Evolutionary conservation across 2,329 filamentous ascomycete genomes (phyloP).

Genomic region (Emericellopsis atlantica): DNA sequence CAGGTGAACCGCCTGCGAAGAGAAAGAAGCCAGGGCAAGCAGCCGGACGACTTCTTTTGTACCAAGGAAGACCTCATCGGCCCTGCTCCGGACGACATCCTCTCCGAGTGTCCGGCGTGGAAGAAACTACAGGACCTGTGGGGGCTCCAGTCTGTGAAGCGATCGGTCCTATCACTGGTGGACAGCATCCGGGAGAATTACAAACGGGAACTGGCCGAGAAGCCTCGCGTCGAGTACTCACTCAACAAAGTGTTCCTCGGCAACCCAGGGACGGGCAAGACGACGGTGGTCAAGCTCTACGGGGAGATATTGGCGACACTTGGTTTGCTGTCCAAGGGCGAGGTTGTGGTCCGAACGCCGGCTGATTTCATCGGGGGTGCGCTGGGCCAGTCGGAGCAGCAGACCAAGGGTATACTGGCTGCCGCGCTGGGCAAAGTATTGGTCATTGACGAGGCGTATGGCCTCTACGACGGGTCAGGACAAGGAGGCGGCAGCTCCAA

Average conservation of each 20-base stretch:
- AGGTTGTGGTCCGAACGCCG: slow-evolving; percentile 48
- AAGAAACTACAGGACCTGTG: slow-evolving; percentile 36
- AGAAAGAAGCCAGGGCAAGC: slow-evolving; percentile 7
- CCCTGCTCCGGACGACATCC: slow-evolving; percentile 32
- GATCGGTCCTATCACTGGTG: slow-evolving; percentile 32
- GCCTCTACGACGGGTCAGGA: background rate
- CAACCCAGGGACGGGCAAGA: slow-evolving; percentile 52
- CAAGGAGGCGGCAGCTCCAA: slow-evolving; percentile 21
- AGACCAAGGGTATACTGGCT: slow-evolving; percentile 43
- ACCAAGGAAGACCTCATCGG: slow-evolving; percentile 46
- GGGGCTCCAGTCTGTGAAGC: slow-evolving; percentile 41
- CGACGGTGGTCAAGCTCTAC: slow-evolving; percentile 50
- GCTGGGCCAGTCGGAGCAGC: slow-evolving; percentile 42
- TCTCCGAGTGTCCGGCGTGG: slow-evolving; percentile 36
- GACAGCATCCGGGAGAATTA: slow-evolving; percentile 42
- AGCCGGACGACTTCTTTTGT: slow-evolving; percentile 33
- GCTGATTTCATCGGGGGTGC: slow-evolving; percentile 43
- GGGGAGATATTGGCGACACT: slow-evolving; percentile 46
- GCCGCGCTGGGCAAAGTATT: slow-evolving; percentile 46
- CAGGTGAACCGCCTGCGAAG: slow-evolving; percentile 3
- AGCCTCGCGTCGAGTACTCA: slow-evolving; percentile 31
- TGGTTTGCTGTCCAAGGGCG: slow-evolving; percentile 42
- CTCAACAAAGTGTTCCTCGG: slow-evolving; percentile 49
- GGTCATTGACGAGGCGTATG: slow-evolving; percentile 54
- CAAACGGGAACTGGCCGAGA: slow-evolving; percentile 38